Evolutionary conservation across 441 rosid genomes (phyloP).

Genomic region (Arabidopsis hybrid): DNA sequence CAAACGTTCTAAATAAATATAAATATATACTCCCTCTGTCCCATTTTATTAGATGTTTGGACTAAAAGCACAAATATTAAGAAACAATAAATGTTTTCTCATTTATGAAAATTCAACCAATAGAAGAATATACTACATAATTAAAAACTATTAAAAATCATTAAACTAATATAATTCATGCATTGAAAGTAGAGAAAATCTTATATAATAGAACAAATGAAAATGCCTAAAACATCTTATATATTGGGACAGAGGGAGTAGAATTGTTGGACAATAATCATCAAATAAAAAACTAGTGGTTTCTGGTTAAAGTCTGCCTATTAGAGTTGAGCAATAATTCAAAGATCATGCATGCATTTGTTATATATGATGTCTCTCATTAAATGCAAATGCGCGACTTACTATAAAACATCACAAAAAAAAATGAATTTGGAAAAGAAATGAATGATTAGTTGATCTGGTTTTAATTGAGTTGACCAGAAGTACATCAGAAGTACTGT

Average conservation of each 20-base stretch:
- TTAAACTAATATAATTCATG: too few species aligned
- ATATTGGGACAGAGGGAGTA: too few species aligned
- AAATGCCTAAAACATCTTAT: too few species aligned
- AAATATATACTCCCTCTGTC: too few species aligned
- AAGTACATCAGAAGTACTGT: slow-evolving; percentile 42
- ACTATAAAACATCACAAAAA: not conserved
- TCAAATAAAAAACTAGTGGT: not conserved
- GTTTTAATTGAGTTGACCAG: slow-evolving; percentile 13
- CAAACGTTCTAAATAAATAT: not conserved
- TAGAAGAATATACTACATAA: too few species aligned
- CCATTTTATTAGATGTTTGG: too few species aligned
- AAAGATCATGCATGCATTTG: slow-evolving; percentile 28
- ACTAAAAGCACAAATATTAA: too few species aligned
- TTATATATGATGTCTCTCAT: slow-evolving; percentile 1
- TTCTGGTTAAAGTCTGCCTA: not conserved
- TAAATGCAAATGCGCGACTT: slow-evolving; percentile 26
- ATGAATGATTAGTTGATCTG: slow-evolving; percentile 29
- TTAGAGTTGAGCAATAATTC: slow-evolving; percentile 20
- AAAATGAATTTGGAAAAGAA: not conserved
- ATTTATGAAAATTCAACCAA: too few species aligned
- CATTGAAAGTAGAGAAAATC: too few species aligned
- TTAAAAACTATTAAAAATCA: too few species aligned
- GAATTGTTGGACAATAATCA: not conserved
- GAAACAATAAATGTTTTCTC: too few species aligned
- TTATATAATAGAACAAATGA: too few species aligned